These are phyloP conservation scores for Rhododendron williamsianum DNA, from an alignment of 148 eudicot genomes.

Conservation along the genomic window DNA sequence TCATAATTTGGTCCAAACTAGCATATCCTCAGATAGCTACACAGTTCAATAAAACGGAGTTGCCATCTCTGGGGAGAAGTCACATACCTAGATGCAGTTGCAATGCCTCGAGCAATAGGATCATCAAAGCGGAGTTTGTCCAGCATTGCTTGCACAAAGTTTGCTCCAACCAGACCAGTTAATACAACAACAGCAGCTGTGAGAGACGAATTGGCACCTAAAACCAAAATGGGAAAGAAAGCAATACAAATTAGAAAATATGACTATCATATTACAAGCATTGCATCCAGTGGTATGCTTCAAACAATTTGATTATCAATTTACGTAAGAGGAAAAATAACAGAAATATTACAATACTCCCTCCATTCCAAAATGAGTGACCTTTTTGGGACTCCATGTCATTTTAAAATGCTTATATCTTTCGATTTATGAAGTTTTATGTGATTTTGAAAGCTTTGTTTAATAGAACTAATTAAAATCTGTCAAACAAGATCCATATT, in stretches of 20 bases:
- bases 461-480: no score
- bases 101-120: conserved; percentile 96
- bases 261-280: background rate
- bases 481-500: no score
- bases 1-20: background rate
- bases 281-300: background rate
- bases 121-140: conserved; percentile 75
- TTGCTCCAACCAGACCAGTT: conserved; percentile 95
- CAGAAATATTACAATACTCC: background rate
- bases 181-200: conserved; percentile 95
- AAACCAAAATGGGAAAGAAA: conserved; percentile 6
- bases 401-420: no score
- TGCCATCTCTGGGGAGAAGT: background rate
- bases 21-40: background rate
- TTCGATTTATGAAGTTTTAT: no score
- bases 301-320: background rate
- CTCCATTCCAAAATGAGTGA: no score
- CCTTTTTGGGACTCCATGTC: no score
- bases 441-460: no score
- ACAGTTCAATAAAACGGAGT: background rate
- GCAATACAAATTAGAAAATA: background rate
- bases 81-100: conserved; percentile 91
- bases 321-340: background rate
- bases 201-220: conserved; percentile 85
- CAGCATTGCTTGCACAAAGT: conserved; percentile 81